These are phyloP conservation scores for Cymbopogon flexuosus DNA, from an alignment of 202 grass and related monocot genomes.

Conservation along the genomic window DNA sequence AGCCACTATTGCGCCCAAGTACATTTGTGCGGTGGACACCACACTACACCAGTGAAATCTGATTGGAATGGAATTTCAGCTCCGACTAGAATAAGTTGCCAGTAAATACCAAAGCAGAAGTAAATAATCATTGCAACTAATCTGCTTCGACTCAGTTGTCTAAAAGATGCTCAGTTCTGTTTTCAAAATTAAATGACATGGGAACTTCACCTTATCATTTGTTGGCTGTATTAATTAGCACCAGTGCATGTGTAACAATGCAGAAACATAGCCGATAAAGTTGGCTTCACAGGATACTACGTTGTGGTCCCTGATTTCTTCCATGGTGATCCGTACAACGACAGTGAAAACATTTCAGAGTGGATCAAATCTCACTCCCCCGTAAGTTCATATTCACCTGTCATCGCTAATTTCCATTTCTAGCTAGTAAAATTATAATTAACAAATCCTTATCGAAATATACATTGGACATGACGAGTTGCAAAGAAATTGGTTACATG, in stretches of 20 bases:
- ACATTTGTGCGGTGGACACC: too few relatives aligned
- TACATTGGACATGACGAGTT: neutral
- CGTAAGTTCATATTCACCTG: neutral
- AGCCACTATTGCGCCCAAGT: too few relatives aligned
- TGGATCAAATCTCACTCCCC: slow-evolving; percentile 32
- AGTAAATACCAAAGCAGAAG: neutral
- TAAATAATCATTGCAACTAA: neutral
- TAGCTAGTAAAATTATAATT: neutral
- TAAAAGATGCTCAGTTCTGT: neutral
- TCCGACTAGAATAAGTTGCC: neutral
- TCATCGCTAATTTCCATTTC: neutral
- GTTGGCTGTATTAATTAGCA: neutral
- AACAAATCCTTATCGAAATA: too few relatives aligned
- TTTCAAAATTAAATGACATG: neutral
- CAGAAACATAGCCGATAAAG: slow-evolving; percentile 39
- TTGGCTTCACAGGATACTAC: slow-evolving; percentile 30
- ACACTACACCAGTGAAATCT: too few relatives aligned
- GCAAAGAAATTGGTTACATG: neutral
- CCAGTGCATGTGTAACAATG: neutral
- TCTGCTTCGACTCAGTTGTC: neutral
- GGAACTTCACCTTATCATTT: neutral
- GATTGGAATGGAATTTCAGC: neutral
- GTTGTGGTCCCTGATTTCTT: slow-evolving; percentile 44
- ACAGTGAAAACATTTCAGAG: neutral
- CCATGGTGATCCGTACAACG: slow-evolving; percentile 12